These are phyloP conservation scores for Nitzschia sp. DNA, from an alignment of 108 stramenopile genomes.

Conservation along the genomic window DNA sequence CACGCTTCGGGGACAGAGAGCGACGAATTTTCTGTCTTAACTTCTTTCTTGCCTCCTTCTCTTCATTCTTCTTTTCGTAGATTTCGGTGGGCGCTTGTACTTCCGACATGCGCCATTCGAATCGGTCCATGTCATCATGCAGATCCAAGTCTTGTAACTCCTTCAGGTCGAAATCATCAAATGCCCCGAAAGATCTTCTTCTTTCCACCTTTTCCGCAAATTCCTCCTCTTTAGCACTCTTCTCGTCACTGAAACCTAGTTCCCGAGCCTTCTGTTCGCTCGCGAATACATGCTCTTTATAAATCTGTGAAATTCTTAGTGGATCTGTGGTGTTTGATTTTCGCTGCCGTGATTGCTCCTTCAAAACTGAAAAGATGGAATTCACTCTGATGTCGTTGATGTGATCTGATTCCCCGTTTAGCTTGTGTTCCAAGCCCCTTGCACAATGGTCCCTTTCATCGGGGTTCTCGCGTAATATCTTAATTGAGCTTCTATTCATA, in stretches of 20 bases:
- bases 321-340: background rate
- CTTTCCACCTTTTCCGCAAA: background rate
- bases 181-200: background rate
- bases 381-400: constrained; percentile 7
- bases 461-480: background rate
- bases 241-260: constrained; percentile 1
- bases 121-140: constrained; percentile 4
- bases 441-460: constrained; percentile 5
- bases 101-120: constrained; percentile 4
- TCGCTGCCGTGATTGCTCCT: constrained; percentile 7
- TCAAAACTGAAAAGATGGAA: constrained; percentile 12
- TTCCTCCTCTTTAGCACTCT: background rate
- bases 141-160: background rate
- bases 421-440: constrained; percentile 13
- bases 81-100: background rate
- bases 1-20: background rate
- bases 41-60: background rate
- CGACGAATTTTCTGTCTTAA: background rate
- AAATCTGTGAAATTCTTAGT: constrained; percentile 4
- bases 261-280: background rate
- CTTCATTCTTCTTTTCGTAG: background rate
- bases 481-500: constrained; percentile 6
- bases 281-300: background rate
- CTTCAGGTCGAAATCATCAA: constrained; percentile 11
- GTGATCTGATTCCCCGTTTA: background rate